Percentiles rank a stretch among this genome's conserved stretches.
Conservation (phyloP, 1,284 basidiomycete species). For the Vanrija humicola region DNA sequence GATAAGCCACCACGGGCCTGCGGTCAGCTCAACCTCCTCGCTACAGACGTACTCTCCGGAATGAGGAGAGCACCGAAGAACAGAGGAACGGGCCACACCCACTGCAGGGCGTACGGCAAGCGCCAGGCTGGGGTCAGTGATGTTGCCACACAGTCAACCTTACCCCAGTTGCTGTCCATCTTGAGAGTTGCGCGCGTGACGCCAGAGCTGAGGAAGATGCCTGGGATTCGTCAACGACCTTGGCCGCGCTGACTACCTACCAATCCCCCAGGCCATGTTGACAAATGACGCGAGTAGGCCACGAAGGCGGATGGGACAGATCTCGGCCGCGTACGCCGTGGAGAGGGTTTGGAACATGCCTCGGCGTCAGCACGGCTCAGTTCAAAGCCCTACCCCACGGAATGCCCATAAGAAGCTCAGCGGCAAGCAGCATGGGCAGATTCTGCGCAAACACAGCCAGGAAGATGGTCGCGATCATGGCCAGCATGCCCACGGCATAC, state of each 20-base stretch:
- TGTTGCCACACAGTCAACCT: neutral
- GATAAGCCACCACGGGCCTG: slow-evolving; percentile 48
- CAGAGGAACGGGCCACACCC: slow-evolving; percentile 23
- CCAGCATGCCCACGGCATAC: slow-evolving; percentile 34
- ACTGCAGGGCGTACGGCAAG: slow-evolving; percentile 21
- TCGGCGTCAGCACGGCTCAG: too few relatives aligned
- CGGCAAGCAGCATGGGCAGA: slow-evolving; percentile 38
- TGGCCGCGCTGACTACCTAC: too few relatives aligned
- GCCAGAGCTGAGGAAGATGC: slow-evolving; percentile 46
- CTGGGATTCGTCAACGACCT: too few relatives aligned
- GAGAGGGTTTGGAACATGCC: slow-evolving; percentile 45
- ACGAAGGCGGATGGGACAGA: slow-evolving; percentile 52
- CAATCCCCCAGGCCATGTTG: slow-evolving; percentile 49
- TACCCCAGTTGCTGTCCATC: slow-evolving; percentile 28
- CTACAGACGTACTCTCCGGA: slow-evolving; percentile 10
- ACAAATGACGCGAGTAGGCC: slow-evolving; percentile 51
- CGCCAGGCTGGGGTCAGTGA: slow-evolving; percentile 7
- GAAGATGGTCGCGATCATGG: slow-evolving; percentile 38
- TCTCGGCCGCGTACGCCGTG: slow-evolving; percentile 51
- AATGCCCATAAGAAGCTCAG: slow-evolving; percentile 8
- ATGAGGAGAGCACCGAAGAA: slow-evolving; percentile 11
- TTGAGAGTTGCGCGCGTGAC: slow-evolving; percentile 40
- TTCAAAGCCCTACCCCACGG: too few relatives aligned
- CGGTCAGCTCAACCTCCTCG: slow-evolving; percentile 3
- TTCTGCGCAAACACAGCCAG: slow-evolving; percentile 46